Conservation (phyloP, 176 grass and related monocot species). For the Raddia distichophylla region DNA sequence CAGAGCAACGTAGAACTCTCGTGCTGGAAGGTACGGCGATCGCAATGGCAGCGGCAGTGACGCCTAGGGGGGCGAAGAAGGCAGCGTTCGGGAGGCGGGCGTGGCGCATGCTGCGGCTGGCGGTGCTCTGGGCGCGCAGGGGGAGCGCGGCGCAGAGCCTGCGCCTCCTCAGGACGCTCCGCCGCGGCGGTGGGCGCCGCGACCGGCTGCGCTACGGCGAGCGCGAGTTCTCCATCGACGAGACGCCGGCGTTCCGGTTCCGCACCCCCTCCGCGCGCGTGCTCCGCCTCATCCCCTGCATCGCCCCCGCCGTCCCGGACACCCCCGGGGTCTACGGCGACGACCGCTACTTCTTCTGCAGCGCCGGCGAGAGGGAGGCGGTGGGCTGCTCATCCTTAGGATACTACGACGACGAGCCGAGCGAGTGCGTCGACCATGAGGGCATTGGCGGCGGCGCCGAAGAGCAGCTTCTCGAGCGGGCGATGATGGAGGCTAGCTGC, state of each 20-base stretch:
- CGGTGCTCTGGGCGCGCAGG: slow-evolving; percentile 64
- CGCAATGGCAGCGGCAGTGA: background rate
- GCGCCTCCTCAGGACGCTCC: slow-evolving; percentile 58
- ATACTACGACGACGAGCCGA: slow-evolving; percentile 1
- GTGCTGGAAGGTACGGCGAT: background rate
- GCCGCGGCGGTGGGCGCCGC: slow-evolving; percentile 14
- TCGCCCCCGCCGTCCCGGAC: slow-evolving; percentile 47
- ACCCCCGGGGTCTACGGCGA: slow-evolving; percentile 51
- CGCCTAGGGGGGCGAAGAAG: slow-evolving; percentile 10
- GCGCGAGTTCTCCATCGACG: slow-evolving; percentile 89
- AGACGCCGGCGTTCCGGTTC: slow-evolving; percentile 78
- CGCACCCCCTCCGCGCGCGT: slow-evolving; percentile 56
- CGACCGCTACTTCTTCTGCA: slow-evolving; percentile 47
- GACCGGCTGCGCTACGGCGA: slow-evolving; percentile 54
- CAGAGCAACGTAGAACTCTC: background rate
- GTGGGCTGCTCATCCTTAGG: background rate
- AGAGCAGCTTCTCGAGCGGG: slow-evolving; percentile 35
- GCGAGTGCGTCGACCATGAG: slow-evolving; percentile 6
- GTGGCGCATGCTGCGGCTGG: slow-evolving; percentile 65
- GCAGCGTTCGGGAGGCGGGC: slow-evolving; percentile 50
- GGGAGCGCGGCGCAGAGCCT: slow-evolving; percentile 59
- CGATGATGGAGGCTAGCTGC: slow-evolving; percentile 37
- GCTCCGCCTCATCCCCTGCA: slow-evolving; percentile 75
- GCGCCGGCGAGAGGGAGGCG: background rate
- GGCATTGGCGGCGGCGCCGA: background rate